These are phyloP conservation scores for Colletotrichum sp. DNA, from an alignment of 2,329 filamentous ascomycete genomes.

Conservation along the genomic window DNA sequence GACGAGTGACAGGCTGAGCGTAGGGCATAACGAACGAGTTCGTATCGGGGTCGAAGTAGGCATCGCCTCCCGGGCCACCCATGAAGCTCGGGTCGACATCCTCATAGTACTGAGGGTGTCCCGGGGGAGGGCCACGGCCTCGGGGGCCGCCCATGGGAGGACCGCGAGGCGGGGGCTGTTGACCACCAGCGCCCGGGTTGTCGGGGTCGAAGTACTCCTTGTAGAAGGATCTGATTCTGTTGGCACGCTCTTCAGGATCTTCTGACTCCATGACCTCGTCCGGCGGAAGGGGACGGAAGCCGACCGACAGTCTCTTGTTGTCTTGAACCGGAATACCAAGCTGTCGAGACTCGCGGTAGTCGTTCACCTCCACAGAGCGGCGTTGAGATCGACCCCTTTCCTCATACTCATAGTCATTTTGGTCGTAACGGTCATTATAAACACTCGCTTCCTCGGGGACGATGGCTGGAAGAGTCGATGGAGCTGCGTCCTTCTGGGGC, in stretches of 20 bases:
- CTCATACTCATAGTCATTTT: slow-evolving; percentile 31
- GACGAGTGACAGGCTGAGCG: slow-evolving; percentile 82
- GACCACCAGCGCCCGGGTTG: slow-evolving; percentile 47
- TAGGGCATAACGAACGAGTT: slow-evolving; percentile 82
- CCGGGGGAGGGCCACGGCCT: slow-evolving; percentile 15
- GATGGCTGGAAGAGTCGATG: slow-evolving; percentile 35
- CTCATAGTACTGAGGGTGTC: slow-evolving; percentile 66
- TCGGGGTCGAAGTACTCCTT: slow-evolving; percentile 97
- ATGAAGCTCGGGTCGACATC: slow-evolving; percentile 76
- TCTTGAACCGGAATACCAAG: slow-evolving; percentile 62
- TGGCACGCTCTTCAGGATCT: slow-evolving; percentile 92
- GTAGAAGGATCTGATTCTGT: slow-evolving; percentile 97
- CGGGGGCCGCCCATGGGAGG: neutral
- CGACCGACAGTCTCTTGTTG: slow-evolving; percentile 67
- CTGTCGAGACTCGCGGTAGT: slow-evolving; percentile 33
- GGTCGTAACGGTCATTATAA: slow-evolving; percentile 31
- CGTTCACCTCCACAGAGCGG: slow-evolving; percentile 26
- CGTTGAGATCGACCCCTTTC: slow-evolving; percentile 41
- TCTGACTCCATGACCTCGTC: slow-evolving; percentile 80
- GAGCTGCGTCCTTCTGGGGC: slow-evolving; percentile 39
- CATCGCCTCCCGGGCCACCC: slow-evolving; percentile 51
- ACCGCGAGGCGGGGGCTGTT: neutral
- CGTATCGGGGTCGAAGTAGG: slow-evolving; percentile 70
- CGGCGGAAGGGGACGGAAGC: slow-evolving; percentile 85
- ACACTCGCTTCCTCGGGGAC: slow-evolving; percentile 20